Base-by-base conservation (phyloP, 75 land plant species). In the Cunninghamia lanceolata region DNA sequence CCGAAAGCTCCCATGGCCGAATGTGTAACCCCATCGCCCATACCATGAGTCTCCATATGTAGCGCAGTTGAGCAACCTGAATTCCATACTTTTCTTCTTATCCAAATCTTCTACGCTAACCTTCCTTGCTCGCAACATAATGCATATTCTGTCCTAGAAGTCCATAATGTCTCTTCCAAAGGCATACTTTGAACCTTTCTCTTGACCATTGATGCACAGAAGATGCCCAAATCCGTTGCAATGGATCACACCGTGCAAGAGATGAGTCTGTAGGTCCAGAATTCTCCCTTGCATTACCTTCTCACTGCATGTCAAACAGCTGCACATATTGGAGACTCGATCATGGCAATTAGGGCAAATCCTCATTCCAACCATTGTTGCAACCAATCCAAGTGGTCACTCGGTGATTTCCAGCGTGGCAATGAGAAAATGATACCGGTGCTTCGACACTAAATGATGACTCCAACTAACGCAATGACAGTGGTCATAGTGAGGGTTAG, bases 191-290 rank as follows among this genome's bases (percentile, higher is more conserved):
- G 98, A 96, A 8, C 94, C 97, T 16, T 91, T 93, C 87, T 96
- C 99, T 50, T 89, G 87, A 38, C 98, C 99, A 80, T 95, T 96
- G 86, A 98, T 87, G 83, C 90, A 87, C 84, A 98, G 86, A 52
- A 98, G 86, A 52, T 98, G 99, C 42, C 97, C 98, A 59, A 87
- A 96, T 78, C 98, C 98, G 84, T 98, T 96, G 85, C 93, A 93
- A 86, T 98, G 99, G 59, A 98, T 88, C 81, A 98, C 74, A 30
- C 97, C 99, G 86, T 98, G 98, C 63, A 98, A 90, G 45, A 98
- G 93, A 86, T 94, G 97, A 30, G 53, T 90, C 79, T 91, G 94
- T 10, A 78, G 25, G 85, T 96, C 93, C 50, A 96, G 85, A 47
- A 85, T 71, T 56, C 83, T 90, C 19, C 82, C 86, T 46, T 73